Evolutionary conservation across 73 alveolate genomes (phyloP), one percentile per base, ranked within the genome.

Genomic region (Stentor coeruleus): DNA sequence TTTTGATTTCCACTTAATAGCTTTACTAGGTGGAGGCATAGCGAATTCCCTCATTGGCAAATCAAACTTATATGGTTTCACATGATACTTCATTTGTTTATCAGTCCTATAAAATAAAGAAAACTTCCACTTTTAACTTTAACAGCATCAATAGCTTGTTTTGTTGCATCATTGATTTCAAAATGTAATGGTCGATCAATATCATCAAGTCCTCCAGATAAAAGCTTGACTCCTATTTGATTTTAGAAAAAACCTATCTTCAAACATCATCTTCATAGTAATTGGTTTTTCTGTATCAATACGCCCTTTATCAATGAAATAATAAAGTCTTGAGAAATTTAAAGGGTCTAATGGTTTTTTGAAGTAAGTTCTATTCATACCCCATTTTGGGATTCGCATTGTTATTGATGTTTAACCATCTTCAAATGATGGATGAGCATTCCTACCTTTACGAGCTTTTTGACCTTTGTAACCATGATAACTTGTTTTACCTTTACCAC

Each of bases 391-490:
- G 41, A 94, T 58, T 82, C 97, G 74, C 76, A 84, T 94, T 28
- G 87, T 40, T 30, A 92, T 39, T 41, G 87, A 84, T 37, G 95
- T 76, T 85, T 94, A 86, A 11, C 98, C 98, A 83, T 97, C 98
- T 84, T 91, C 96, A 76, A 92, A 94, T 49, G 86, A 81, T 37
- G 91, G 86, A 42, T 82, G 84, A 30, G 88, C 94, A 26, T 84
- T 86, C 28, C 96, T 95, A 11, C 97, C 97, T 30, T 91, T 59
- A 82, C 98, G 84, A 3, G 91, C 66, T 14, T 85, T 74, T 82
- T 82, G 82, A 33, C 98, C 98, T 74, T 93, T 94, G 59, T 88
- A 82, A 26, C 98, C 98, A 81, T 92, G 74, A 55, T 95, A 95
- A 36, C 93, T 79, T 3, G 97, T 88, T 72, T 91, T 91, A 81